Evolutionary conservation across 805 yeast genomes (phyloP).

Genomic region (Yarrowia porcina): DNA sequence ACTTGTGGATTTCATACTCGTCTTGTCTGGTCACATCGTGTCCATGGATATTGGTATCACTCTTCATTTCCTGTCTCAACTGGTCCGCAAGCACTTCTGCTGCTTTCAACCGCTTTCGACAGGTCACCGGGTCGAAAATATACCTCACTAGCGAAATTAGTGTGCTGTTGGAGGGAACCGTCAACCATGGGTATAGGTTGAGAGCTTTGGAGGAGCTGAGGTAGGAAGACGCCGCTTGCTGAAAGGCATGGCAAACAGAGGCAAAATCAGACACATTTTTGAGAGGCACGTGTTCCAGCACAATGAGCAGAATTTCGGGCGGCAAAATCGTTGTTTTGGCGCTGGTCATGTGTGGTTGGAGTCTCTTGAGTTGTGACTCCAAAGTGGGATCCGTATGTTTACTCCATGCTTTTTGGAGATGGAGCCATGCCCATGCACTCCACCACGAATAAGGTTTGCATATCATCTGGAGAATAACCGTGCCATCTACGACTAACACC

Average conservation of each 20-base stretch:
- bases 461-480: no score
- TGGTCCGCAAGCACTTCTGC: background rate
- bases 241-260: background rate
- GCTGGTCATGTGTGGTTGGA: conserved; percentile 3
- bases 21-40: background rate
- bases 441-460: background rate
- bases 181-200: background rate
- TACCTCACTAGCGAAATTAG: background rate
- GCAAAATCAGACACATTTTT: background rate
- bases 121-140: background rate
- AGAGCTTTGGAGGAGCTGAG: background rate
- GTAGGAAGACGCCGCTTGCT: background rate
- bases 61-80: background rate
- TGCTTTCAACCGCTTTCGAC: background rate
- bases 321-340: background rate
- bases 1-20: background rate
- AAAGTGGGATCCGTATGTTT: background rate
- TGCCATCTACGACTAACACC: no score
- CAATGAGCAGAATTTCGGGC: background rate
- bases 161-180: background rate
- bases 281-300: background rate
- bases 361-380: background rate
- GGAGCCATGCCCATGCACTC: no score
- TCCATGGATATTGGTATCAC: background rate
- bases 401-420: background rate